These are phyloP conservation scores for Mucor sp. DNA, from an alignment of 371 early-diverging fungal species.

Conservation along the genomic window DNA sequence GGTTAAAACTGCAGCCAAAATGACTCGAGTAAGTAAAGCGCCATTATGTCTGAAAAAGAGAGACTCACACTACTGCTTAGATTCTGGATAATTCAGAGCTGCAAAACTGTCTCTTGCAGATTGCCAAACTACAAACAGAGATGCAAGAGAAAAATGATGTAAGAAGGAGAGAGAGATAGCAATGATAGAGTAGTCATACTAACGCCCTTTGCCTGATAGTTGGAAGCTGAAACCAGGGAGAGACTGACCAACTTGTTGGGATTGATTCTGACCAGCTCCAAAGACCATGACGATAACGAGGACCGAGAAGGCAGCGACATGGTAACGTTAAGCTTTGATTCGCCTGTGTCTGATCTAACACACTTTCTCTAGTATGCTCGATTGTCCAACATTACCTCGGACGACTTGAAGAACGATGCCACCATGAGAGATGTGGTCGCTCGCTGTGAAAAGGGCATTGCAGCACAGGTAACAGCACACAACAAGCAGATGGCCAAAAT, in stretches of 20 bases:
- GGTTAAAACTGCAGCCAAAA: conserved; percentile 51
- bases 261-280: conserved; percentile 39
- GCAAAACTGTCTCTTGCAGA: conserved; percentile 79
- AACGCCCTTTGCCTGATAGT: neutral
- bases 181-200: no score
- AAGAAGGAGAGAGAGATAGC: no score
- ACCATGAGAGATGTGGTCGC: conserved; percentile 39
- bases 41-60: neutral
- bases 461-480: conserved; percentile 21
- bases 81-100: conserved; percentile 81
- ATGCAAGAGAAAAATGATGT: conserved; percentile 64
- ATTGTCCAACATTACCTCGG: conserved; percentile 10
- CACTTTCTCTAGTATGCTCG: neutral
- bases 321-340: neutral
- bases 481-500: conserved; percentile 16
- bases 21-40: conserved; percentile 24
- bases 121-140: conserved; percentile 76
- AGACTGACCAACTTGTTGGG: conserved; percentile 35
- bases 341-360: neutral
- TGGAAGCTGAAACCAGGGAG: conserved; percentile 41
- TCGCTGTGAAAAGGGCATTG: conserved; percentile 37
- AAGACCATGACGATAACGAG: conserved; percentile 13
- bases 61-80: conserved; percentile 10
- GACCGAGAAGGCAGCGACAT: neutral
- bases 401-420: conserved; percentile 11